Evolutionary conservation across 805 yeast species (phyloP), one percentile per base, ranked within the genome.

Genomic region (Lipomyces yamanashiensis): DNA sequence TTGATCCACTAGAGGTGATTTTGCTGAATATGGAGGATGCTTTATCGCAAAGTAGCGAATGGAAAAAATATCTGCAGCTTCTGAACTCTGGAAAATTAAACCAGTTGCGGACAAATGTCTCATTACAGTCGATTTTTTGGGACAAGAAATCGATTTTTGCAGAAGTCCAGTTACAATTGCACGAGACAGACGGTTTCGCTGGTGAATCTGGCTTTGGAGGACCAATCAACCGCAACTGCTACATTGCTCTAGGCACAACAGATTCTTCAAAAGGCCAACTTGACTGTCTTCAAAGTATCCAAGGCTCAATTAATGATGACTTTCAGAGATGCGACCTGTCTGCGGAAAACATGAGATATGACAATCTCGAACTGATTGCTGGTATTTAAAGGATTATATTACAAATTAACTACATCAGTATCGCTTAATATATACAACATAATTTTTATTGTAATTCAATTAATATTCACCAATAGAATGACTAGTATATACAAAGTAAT

Each of bases 221-320:
- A 48, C 74, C 81, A 9, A 78, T 79, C 0, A 83, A 85, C 62
- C 73, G 75, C 57, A 73, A 74, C 63, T 79, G 87, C 0, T 97
- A 92, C 73, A 83, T 92, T 49, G 92, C 97, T 0, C 71, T 90
- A 15, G 96, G 92, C 0, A 83, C 90, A 21, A 43, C 19, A 10
- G 10, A n/a, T 43, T 21, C n/a, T 9, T 43, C 48, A n/a, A 43
- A 10, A 21, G 19, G 19, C 2, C 48, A 17, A 15, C 21, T 15
- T 43, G 48, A 43, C n/a, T 9, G 15, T 10, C 21, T 21, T 17
- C 19, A 2, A 17, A 9, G 6, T 15, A 10, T 15, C 12, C 15
- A 9, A n/a, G 12, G 19, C 10, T 17, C 36, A 3, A n/a, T 12
- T 12, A 7, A 48, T 21, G 34, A 28, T 13, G 12, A 43, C 19